phyloP scores from a whole-genome alignment of 345 rosid genomes.

The Ceriops tagal region DNA sequence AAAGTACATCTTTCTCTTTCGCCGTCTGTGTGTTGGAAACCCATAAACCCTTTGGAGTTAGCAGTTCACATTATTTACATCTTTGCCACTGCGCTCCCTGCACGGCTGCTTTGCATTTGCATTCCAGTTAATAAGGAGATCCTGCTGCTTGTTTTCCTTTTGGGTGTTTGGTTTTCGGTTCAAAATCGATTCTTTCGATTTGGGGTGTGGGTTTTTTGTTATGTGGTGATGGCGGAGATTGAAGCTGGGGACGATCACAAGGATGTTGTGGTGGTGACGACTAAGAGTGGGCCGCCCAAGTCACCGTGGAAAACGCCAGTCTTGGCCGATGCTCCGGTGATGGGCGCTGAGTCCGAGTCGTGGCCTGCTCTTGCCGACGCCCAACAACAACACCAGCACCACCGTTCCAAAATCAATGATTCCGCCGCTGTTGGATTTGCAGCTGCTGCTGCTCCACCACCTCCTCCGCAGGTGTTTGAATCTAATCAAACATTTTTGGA shows the following conservation, averaged over 20 bases:
- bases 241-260: slow-evolving; percentile 54
- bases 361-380: slow-evolving; percentile 89
- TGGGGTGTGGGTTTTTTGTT: neutral
- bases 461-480: slow-evolving; percentile 3
- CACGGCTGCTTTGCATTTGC: too few species aligned
- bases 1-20: too few species aligned
- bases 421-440: slow-evolving; percentile 21
- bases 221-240: slow-evolving; percentile 58
- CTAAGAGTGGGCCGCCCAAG: slow-evolving; percentile 32
- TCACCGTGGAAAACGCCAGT: slow-evolving; percentile 80
- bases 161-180: neutral
- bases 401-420: slow-evolving; percentile 36
- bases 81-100: too few species aligned
- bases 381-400: slow-evolving; percentile 45
- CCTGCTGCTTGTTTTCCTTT: neutral
- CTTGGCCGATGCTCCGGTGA: slow-evolving; percentile 55
- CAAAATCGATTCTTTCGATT: neutral
- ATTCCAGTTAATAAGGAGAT: too few species aligned
- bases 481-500: neutral
- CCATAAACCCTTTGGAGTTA: too few species aligned
- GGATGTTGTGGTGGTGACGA: slow-evolving; percentile 17
- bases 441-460: slow-evolving; percentile 17
- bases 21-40: too few species aligned
- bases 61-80: too few species aligned
- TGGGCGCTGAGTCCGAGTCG: slow-evolving; percentile 60